Base-by-base conservation (phyloP, 805 yeast species). In the Saccharomycopsis guyanensis region DNA sequence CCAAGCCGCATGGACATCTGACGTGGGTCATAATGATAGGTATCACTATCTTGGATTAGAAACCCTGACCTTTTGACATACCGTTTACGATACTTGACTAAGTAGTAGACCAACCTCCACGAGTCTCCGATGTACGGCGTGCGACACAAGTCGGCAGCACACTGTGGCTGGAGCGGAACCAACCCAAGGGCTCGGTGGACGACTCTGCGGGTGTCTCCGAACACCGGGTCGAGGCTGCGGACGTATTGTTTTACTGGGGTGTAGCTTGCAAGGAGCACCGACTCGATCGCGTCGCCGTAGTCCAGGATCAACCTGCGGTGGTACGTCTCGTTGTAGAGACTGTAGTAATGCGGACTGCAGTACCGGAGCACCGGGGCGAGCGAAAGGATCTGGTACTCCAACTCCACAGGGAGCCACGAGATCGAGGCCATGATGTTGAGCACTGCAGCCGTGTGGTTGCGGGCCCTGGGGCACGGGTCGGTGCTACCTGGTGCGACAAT, bases 61-160 rank as follows among this genome's bases (percentile, higher is more conserved):
- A 70, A 68, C 52, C 68, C 70, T 3, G 61, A 49, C 38, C 63
- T 61, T 38, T 73, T 75, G 15, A 80, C 76, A 58, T 71, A 78
- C 24, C 78, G 54, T 36, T 82, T 59, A 41, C 76, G 68, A 55
- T 75, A 77, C 50, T 66, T 68, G 47, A 75, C 59, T 5, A 80
- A 60, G 0, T 75, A 68, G 50, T 72, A 75, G 1, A 77, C 64
- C 24, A 78, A 61, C 51, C 63, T 66, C 82, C 83, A 80, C 0
- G 51, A 46, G 38, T 50, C 53, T 4, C 18, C 20, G 62, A 55
- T 40, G 38, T 29, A 49, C 66, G 20, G 12, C n/a, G 38, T 18
- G 4, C 25, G 12, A 22, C 15, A 18, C 6, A 18, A 6, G 18
- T 8, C 22, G n/a, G 20, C 15, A 13, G 16, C 12, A 20, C 38